Evolutionary conservation across 1,284 basidiomycete genomes (phyloP), one percentile per base, ranked within the genome.

Genomic region (Rhodotorula sp.): DNA sequence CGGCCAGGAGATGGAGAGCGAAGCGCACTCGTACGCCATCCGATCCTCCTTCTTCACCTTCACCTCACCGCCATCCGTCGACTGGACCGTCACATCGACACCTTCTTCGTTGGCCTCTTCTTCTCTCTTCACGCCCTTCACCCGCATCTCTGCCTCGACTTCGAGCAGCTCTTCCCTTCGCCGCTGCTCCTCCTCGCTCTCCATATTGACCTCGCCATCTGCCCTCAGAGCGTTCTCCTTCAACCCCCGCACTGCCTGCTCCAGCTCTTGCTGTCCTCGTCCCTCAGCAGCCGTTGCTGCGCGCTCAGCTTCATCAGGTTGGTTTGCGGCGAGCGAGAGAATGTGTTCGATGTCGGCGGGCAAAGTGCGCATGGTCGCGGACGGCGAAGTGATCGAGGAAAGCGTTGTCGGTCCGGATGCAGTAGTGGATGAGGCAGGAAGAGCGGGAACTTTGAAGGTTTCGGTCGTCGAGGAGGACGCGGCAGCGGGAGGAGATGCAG

Each of bases 301-400:
- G 51, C 19, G 60, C 36, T 52, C 36, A 10, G 67, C 62, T 20
- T 63, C 52, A 34, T 66, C 58, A 15, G 64, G 58, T 24, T 64
- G 46, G 60, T 70, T 61, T 7, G 66, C 68, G 24, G 61, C 63
- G 64, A 71, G 69, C 4, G 68, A 66, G 58, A 73, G 61, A 36
- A 75, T 75, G 64, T 75, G 74, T 32, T 68, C 69, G 34, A 75
- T 75, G 54, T 75, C 74, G 44, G 70, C 64, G 15, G 73, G 70
- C 19, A 74, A 61, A 20, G 66, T 59, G 52, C 53, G 36, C 22
- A 71, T 55, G n/a, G 62, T 51, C 1, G 63, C 27, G 10, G 57
- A 54, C 5, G 68, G 64, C 1, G 58, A 63, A 19, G 64, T 32
- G 29, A 46, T 11, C 24, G 34, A 22, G 5, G 24, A 58, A n/a